phyloP scores from a whole-genome alignment of 192 early-diverging fungal genomes.

The Phycomyces nitens region DNA sequence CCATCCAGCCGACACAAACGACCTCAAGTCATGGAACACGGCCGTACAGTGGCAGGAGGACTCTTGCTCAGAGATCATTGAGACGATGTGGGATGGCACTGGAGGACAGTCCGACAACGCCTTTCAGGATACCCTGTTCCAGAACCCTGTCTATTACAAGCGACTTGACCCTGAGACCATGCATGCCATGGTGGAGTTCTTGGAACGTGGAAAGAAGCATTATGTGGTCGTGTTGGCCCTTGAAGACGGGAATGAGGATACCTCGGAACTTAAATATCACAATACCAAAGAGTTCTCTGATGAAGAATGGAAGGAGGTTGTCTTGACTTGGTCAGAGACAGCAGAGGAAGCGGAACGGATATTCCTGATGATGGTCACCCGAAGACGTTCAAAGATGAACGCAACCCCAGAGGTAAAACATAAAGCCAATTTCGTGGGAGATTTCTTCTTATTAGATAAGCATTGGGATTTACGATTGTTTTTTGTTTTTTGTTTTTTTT shows the following conservation, averaged over 20 bases:
- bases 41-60: conserved; percentile 40
- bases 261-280: conserved; percentile 35
- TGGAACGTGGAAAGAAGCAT: conserved; percentile 10
- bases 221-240: conserved; percentile 33
- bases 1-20: conserved; percentile 3
- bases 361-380: conserved; percentile 26
- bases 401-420: conserved; percentile 9
- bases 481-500: not conserved
- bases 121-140: conserved; percentile 21
- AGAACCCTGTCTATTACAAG: conserved; percentile 29
- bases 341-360: conserved; percentile 35
- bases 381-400: conserved; percentile 11
- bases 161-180: conserved; percentile 35
- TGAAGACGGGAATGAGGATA: conserved; percentile 31
- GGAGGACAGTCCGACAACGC: conserved; percentile 4
- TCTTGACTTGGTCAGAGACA: conserved; percentile 27
- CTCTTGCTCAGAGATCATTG: conserved; percentile 22
- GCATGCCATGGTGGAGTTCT: conserved; percentile 35
- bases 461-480: conserved; percentile 4
- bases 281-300: conserved; percentile 33
- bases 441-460: not conserved
- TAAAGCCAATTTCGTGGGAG: not conserved
- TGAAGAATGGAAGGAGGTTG: conserved; percentile 28
- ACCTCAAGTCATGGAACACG: conserved; percentile 19
- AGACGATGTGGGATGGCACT: conserved; percentile 19